Conservation (phyloP, 129 eudicot genomes). For the Smallanthus sonchifolius region DNA sequence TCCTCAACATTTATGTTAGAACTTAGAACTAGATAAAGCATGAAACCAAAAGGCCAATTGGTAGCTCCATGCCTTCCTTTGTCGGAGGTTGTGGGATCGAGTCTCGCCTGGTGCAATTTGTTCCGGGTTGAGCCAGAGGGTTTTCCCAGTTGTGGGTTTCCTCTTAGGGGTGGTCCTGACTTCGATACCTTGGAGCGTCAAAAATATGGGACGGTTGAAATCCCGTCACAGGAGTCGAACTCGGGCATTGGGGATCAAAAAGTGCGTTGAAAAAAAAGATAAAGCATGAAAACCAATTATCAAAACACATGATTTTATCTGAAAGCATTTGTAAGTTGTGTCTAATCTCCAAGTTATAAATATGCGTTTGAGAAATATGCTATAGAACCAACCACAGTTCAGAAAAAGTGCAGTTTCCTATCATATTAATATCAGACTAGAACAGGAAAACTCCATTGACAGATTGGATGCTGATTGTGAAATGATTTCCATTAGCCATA, state of each 20-base stretch:
- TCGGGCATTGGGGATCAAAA: no score
- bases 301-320: not conserved
- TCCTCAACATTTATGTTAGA: not conserved
- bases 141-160: no score
- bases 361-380: not conserved
- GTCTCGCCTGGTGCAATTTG: no score
- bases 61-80: no score
- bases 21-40: no score
- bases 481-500: not conserved
- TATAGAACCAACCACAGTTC: not conserved
- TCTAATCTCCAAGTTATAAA: not conserved
- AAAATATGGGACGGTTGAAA: no score
- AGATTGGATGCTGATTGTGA: conserved; percentile 1
- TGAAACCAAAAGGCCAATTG: no score
- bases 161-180: no score
- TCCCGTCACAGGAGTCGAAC: no score
- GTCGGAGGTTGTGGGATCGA: no score
- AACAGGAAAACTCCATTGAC: not conserved
- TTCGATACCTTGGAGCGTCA: no score
- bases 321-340: conserved; percentile 5
- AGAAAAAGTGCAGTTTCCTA: not conserved
- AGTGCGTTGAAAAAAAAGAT: not conserved
- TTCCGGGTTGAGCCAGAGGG: no score
- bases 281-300: not conserved
- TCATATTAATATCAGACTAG: not conserved